Base-by-base conservation (phyloP, 768 basidiomycete genomes). In the Naganishia kalamii region DNA sequence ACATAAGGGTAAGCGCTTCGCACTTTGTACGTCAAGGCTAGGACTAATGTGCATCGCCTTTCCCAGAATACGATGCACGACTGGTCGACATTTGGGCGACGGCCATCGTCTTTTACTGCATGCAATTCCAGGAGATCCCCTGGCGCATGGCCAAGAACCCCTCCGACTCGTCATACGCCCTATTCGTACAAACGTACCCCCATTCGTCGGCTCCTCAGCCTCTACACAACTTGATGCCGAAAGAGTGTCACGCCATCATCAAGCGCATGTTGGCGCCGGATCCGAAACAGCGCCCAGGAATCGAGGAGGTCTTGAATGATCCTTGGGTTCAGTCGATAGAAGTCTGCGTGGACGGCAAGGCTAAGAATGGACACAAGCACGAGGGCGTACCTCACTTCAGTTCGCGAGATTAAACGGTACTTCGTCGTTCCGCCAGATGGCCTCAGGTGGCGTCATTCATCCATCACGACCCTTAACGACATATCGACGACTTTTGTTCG, bases 1-100 rank as follows among this genome's bases (percentile, higher is more conserved):
- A 71, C 86, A 88, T 74, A 93, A 96, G 86, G 92, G 94, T 94
- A 83, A 85, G 92, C 83, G 11, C 69, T 70, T 19, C 11, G 33
- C 5, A 21, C 2, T 57, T 12, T 12, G n/a, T 17, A 33, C 8
- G 40, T 30, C 40, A 30, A 8, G 19, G 15, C 41, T 35, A 30
- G 35, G 48, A 44, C 29, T 63, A 12, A n/a, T 44, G 43, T 10
- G 72, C 71, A 48, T 41, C 52, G 23, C 46, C 21, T 21, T 17
- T 15, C 41, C 4, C 76, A 96, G 94, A 94, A 71, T 99, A 98
- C 75, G 94, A 98, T 72, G 94, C 94, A 4, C 88, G 94, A 25
- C 83, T 93, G 5, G 96, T 98, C 70, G 94, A 99, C 75, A 89
- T 99, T 65, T 99, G 94, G 94, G 93, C 94, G 0, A 88, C 88